Evolutionary conservation across 1,284 basidiomycete species (phyloP).

Genomic region (Leccinum fuscescens): DNA sequence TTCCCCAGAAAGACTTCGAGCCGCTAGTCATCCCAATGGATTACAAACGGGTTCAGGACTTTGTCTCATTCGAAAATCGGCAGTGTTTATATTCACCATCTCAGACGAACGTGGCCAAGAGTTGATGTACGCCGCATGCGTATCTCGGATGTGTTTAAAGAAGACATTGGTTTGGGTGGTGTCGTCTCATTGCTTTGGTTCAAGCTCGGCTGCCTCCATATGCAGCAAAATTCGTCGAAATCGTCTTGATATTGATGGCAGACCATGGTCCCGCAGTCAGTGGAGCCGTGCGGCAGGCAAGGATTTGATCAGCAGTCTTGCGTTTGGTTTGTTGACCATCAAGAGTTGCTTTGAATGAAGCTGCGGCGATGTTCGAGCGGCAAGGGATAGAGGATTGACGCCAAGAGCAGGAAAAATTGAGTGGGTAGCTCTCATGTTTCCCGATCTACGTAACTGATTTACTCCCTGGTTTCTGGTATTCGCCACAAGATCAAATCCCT

Average conservation of each 20-base stretch:
- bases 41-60: conserved; percentile 99
- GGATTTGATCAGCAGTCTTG: conserved; percentile 95
- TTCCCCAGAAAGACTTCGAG: conserved; percentile 77
- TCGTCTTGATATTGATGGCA: conserved; percentile 98
- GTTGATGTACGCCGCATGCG: conserved; percentile 97
- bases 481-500: conserved; percentile 99
- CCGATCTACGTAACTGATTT: not conserved
- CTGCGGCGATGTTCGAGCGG: conserved; percentile 88
- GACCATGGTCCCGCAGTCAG: conserved; percentile 97
- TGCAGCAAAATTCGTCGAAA: conserved; percentile 97
- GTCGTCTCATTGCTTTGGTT: conserved; percentile 97
- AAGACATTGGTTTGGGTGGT: conserved; percentile 95
- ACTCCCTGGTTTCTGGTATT: conserved; percentile 84
- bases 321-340: conserved; percentile 27
- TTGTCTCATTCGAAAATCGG: conserved; percentile 97
- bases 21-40: conserved; percentile 98
- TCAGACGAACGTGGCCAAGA: conserved; percentile 99
- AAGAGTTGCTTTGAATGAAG: too few species aligned
- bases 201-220: conserved; percentile 85
- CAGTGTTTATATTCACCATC: conserved; percentile 99
- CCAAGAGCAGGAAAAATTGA: conserved; percentile 97
- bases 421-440: conserved; percentile 40
- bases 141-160: conserved; percentile 98
- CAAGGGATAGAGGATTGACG: conserved; percentile 87
- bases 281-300: conserved; percentile 95